These are phyloP conservation scores for Herpetomonas muscarum DNA, from an alignment of 208 protist species.

Conservation along the genomic window DNA sequence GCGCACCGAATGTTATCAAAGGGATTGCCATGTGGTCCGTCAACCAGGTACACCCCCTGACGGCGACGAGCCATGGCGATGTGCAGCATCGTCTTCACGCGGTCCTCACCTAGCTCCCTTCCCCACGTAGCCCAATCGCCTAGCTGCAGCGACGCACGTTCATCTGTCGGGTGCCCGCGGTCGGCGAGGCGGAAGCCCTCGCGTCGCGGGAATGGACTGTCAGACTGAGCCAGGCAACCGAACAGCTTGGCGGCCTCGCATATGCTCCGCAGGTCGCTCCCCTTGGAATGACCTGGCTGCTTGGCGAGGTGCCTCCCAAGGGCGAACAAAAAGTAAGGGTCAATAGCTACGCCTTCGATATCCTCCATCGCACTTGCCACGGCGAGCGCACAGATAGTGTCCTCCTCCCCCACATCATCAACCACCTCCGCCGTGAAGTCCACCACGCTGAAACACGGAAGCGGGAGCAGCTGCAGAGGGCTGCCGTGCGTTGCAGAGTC, in stretches of 20 bases:
- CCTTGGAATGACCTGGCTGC: conserved; percentile 26
- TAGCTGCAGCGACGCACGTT: conserved; percentile 9
- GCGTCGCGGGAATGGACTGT: conserved; percentile 49
- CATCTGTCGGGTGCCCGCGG: background rate
- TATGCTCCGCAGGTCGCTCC: conserved; percentile 59
- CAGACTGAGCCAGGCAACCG: conserved; percentile 48
- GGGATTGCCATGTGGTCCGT: conserved; percentile 57
- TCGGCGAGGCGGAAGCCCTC: background rate
- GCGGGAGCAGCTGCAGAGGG: conserved; percentile 8
- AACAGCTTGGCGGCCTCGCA: conserved; percentile 62
- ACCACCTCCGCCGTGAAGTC: conserved; percentile 38
- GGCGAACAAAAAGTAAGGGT: conserved; percentile 82
- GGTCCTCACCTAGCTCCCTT: conserved; percentile 7
- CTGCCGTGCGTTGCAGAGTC: background rate
- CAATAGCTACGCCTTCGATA: conserved; percentile 71
- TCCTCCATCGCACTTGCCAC: conserved; percentile 76
- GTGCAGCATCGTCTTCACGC: conserved; percentile 34
- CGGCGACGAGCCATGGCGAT: conserved; percentile 55
- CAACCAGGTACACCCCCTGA: conserved; percentile 50
- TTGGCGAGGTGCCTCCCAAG: conserved; percentile 53
- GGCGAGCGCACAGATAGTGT: conserved; percentile 67
- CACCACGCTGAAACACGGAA: conserved; percentile 50
- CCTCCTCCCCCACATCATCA: conserved; percentile 49
- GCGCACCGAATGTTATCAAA: conserved; percentile 76
- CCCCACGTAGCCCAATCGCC: conserved; percentile 52